Evolutionary conservation across 73 alveolate genomes (phyloP).

Genomic region (Tetrahymena malaccensis): DNA sequence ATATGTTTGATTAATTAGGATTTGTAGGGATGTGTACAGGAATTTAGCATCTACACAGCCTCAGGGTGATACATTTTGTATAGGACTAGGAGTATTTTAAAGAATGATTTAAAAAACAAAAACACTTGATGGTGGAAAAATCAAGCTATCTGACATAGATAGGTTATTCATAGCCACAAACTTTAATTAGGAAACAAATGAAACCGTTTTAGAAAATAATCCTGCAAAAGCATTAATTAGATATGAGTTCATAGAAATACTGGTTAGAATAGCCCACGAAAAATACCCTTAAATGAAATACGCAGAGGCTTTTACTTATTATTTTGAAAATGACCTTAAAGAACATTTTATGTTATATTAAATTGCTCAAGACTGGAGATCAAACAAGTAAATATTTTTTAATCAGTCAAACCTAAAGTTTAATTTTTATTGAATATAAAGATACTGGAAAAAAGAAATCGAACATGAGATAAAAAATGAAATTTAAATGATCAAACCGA

Average conservation of each 20-base stretch:
- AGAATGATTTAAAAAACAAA: neutral
- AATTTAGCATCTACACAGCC: neutral
- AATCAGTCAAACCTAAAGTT: neutral
- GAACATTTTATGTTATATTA: neutral
- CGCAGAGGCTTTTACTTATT: neutral
- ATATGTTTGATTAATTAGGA: neutral
- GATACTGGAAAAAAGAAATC: neutral
- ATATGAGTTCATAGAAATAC: conserved; percentile 43
- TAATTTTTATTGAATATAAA: neutral
- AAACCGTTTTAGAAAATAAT: neutral
- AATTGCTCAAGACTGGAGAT: neutral
- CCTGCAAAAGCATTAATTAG: conserved; percentile 31
- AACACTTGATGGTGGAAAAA: neutral
- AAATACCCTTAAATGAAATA: conserved; percentile 10
- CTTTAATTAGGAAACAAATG: neutral
- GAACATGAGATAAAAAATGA: neutral
- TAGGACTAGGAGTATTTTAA: neutral
- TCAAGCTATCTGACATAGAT: neutral
- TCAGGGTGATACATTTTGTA: neutral
- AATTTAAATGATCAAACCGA: neutral
- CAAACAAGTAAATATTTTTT: neutral
- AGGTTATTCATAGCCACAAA: neutral
- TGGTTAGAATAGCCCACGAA: conserved; percentile 49
- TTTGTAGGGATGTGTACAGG: neutral
- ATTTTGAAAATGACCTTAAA: neutral